Evolutionary conservation across 352 stramenopile genomes (phyloP), one percentile per base, ranked within the genome.

Genomic region (Globisporangium parvum): DNA sequence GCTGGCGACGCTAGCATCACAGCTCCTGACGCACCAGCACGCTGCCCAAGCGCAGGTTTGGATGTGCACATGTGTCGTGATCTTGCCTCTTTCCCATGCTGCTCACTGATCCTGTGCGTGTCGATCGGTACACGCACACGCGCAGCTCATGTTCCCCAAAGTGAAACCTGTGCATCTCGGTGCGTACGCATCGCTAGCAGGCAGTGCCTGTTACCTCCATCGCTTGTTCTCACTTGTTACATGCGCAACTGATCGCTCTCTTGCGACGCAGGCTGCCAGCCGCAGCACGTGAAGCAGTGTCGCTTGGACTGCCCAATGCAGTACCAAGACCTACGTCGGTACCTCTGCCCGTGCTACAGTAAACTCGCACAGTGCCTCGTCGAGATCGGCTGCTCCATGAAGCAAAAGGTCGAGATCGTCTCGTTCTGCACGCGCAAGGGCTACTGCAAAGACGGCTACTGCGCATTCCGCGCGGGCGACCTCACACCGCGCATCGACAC

Each of bases 371-470:
- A 78, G 45, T 91, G 80, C 51, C 67, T 88, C 39, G 74, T 87
- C 31, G 57, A 71, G 20, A 76, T 88, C 31, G 76, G 80, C 39
- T 91, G 80, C 60, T 75, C 61, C 35, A 73, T 85, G 63, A 70
- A 70, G 52, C 77, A 91, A 51, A 80, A 78, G 41, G 61, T 81
- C 47, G 75, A 87, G 20, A 69, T 87, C 17, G 77, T 85, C 37
- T 54, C 72, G 33, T 83, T 86, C 49, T 91, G 80, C 69, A 85
- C 80, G 10, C 74, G 77, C 35, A 80, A 77, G 50, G 80, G 77
- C 18, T 91, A 91, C 65, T 91, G 80, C 72, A 91, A 91, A 62
- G 80, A 87, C 49, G 77, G 74, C 44, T 88, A 91, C 62, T 91
- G 80, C 63, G 60, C 53, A 17, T 88, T 79, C 55, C 75, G 80